These are phyloP conservation scores for Termitomyces sp. DNA, from an alignment of 768 basidiomycete species.

Conservation along the genomic window DNA sequence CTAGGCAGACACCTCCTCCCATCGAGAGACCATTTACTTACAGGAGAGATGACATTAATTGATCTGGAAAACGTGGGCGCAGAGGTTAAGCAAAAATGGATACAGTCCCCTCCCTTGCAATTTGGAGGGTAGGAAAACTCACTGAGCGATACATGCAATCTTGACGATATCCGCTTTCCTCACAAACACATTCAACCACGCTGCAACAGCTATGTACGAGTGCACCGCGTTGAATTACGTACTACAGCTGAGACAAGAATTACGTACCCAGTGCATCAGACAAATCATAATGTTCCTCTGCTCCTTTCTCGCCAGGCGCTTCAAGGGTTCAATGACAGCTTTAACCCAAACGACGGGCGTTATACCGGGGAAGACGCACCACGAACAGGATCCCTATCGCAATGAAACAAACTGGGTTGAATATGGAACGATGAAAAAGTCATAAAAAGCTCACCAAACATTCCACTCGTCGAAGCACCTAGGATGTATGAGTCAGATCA, in stretches of 20 bases:
- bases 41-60: constrained; percentile 45
- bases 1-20: not conserved
- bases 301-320: constrained; percentile 44
- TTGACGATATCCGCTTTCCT: constrained; percentile 54
- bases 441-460: constrained; percentile 36
- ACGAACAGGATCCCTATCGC: constrained; percentile 37
- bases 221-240: not conserved
- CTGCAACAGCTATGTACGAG: constrained; percentile 39
- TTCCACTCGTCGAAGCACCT: constrained; percentile 57
- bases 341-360: not conserved
- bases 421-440: not conserved
- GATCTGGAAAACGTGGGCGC: constrained; percentile 17
- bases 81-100: not conserved
- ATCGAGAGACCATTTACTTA: constrained; percentile 12
- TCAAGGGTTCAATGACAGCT: not conserved
- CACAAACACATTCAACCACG: constrained; percentile 59
- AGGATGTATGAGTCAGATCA: not conserved
- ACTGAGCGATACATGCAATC: constrained; percentile 60
- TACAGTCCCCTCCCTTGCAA: too few species aligned
- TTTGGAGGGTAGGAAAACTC: constrained; percentile 17
- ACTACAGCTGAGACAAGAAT: not conserved
- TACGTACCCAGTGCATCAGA: constrained; percentile 41
- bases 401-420: not conserved
- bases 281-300: constrained; percentile 50
- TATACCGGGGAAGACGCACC: constrained; percentile 18